Conservation (phyloP, 306 rosid genomes). For the Quillaja saponaria region DNA sequence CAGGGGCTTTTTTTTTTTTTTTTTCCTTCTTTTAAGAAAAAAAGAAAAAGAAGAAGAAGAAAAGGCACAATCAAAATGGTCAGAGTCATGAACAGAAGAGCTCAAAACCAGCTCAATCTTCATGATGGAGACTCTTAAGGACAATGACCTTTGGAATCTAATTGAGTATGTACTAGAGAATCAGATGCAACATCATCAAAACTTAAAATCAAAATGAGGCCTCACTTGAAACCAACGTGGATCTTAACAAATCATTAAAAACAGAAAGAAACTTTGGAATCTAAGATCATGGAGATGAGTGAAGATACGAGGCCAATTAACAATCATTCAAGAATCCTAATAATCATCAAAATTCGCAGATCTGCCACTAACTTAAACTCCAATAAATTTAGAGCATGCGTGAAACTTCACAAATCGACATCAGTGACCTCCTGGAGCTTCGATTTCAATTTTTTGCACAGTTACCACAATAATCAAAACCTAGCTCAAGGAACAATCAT, state of each 20-base stretch:
- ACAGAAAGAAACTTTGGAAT: no score
- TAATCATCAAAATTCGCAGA: background rate
- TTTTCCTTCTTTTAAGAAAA: background rate
- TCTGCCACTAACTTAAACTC: background rate
- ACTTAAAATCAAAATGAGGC: no score
- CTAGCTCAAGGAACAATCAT: background rate
- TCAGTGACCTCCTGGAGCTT: background rate
- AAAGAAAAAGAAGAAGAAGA: background rate
- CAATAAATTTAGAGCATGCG: background rate
- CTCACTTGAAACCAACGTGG: no score
- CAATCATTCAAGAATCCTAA: background rate
- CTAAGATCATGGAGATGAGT: background rate
- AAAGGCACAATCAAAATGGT: background rate
- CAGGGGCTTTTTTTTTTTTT: no score
- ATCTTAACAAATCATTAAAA: no score
- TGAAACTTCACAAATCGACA: background rate
- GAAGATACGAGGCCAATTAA: background rate
- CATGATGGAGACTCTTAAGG: background rate
- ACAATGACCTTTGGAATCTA: background rate
- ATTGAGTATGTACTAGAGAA: background rate
- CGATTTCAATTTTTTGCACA: background rate
- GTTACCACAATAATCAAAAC: background rate
- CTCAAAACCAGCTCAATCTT: conserved; percentile 8
- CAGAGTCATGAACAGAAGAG: background rate
- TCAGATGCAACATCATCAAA: background rate